These are phyloP conservation scores for Corymbia maculata DNA, from an alignment of 345 rosid genomes.

Conservation along the genomic window DNA sequence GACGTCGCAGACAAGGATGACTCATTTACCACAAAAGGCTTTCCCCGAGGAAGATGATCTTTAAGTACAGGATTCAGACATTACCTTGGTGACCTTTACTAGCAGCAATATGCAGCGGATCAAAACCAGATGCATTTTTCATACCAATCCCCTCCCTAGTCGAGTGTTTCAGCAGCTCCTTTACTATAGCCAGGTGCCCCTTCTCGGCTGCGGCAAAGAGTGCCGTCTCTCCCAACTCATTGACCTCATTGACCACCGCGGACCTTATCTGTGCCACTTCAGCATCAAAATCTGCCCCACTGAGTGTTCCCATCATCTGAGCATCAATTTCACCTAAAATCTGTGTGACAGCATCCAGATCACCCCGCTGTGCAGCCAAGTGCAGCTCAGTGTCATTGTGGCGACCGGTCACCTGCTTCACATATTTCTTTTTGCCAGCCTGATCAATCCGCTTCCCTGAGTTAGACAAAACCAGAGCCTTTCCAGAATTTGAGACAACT, in stretches of 20 bases:
- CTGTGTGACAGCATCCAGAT: constrained; percentile 46
- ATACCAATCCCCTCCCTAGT: constrained; percentile 45
- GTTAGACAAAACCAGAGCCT: constrained; percentile 40
- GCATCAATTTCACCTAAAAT: constrained; percentile 68
- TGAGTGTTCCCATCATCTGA: constrained; percentile 51
- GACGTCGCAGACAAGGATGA: background rate
- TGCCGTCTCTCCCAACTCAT: constrained; percentile 91
- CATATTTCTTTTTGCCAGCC: constrained; percentile 65
- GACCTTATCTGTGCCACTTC: constrained; percentile 70
- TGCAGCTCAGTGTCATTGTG: constrained; percentile 95
- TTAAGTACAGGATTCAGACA: background rate
- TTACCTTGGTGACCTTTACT: constrained; percentile 80
- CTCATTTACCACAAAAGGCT: background rate
- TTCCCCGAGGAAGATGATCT: background rate
- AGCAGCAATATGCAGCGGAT: constrained; percentile 77
- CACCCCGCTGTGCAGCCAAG: constrained; percentile 82
- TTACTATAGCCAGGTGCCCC: constrained; percentile 73
- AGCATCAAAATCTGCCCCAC: constrained; percentile 71
- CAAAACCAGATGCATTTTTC: constrained; percentile 65
- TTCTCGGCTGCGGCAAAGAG: constrained; percentile 75
- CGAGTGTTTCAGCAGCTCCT: constrained; percentile 54
- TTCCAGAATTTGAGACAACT: constrained; percentile 50
- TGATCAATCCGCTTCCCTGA: constrained; percentile 75
- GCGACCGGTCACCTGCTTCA: constrained; percentile 93
- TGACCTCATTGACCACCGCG: constrained; percentile 78